Evolutionary conservation across 192 early-diverging fungal species (phyloP), one percentile per base, ranked within the genome.

Genomic region (Coemansia interrupta): DNA sequence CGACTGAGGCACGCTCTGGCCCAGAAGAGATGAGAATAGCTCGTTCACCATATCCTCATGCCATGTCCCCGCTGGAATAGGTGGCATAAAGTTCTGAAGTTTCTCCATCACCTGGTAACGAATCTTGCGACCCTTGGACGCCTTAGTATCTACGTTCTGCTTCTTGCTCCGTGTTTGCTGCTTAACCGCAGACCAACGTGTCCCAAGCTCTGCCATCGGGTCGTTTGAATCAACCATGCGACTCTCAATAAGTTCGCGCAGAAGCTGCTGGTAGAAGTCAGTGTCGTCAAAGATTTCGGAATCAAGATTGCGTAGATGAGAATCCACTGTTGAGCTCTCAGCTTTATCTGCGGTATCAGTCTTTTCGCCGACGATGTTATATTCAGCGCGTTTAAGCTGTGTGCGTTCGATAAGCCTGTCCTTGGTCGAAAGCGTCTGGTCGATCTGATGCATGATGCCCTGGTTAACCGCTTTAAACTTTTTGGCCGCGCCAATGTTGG

Each of bases 391-490:
- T 64, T 89, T 87, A 52, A 97, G 71, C 65, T 88, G 87, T 12
- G 96, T 96, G 43, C 96, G 78, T 78, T 94, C 93, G 38, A 95
- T 50, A 13, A 97, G 64, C 28, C 92, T 80, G 23, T 90, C 87
- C 51, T 80, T 82, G 48, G 92, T 90, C 1, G 71, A 65, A 61
- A 95, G 68, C 0, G 89, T 72, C 48, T 83, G 78, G n/a, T 78
- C 59, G 51, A 93, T 86, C 77, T 95, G 93, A 36, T 80, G 77
- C 66, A 88, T 59, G 13, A 89, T 82, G 22, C 86, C 82, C 78
- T 92, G 89, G 79, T 98, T 92, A 64, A 98, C 88, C 0, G 91
- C 91, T 67, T 95, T 97, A 83, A 98, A 96, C 66, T 95, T 95
- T 60, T 95, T 98, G 65, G 85, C 80, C 36, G 87, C 72, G 0